Conservation (phyloP, 257 asterid species). For the Cinchona pubescens region DNA sequence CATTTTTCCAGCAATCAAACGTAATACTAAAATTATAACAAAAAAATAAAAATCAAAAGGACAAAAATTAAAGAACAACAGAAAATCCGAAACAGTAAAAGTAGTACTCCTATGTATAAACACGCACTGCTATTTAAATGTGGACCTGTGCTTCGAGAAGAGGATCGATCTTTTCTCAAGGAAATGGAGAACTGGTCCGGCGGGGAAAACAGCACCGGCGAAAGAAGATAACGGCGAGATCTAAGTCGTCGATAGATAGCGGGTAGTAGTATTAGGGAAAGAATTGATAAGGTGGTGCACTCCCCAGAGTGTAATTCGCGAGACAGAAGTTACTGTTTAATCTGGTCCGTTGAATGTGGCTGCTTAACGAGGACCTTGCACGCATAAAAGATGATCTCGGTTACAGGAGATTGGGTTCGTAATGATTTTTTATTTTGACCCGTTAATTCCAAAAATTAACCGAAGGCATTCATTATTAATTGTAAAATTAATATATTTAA, state of each 20-base stretch:
- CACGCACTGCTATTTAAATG: neutral
- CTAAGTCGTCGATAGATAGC: neutral
- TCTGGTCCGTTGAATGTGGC: neutral
- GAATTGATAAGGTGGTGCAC: neutral
- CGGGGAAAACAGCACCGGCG: neutral
- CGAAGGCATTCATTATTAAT: too few relatives aligned
- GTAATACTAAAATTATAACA: neutral
- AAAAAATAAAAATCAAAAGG: neutral
- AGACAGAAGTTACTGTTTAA: neutral
- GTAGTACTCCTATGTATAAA: neutral
- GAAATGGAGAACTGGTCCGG: constrained; percentile 7
- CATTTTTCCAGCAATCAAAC: neutral
- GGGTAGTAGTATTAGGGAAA: neutral
- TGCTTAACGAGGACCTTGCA: neutral
- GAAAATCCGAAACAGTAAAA: neutral
- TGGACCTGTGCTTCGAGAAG: neutral
- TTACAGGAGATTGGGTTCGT: neutral
- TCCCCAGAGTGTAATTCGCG: neutral
- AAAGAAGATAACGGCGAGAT: constrained; percentile 10
- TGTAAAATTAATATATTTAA: too few relatives aligned
- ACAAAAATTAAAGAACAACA: neutral
- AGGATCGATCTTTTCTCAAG: neutral
- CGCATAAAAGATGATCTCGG: neutral
- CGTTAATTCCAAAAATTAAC: too few relatives aligned
- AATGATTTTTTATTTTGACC: too few relatives aligned